Base-by-base conservation (phyloP, 1,139 yeast genomes). In the Candida mesenterica region DNA sequence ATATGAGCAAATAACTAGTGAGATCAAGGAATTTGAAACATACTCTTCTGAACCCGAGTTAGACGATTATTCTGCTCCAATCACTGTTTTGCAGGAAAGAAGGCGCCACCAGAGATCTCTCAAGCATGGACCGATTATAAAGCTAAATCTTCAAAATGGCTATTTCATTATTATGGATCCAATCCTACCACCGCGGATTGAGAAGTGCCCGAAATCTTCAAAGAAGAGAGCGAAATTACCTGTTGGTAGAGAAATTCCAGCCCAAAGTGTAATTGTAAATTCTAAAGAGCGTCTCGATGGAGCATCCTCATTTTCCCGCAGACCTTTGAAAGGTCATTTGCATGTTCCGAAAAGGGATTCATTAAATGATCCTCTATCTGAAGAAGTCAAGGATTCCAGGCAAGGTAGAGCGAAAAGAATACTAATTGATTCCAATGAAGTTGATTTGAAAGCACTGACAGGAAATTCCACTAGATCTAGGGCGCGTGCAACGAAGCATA, bases 121-220 rank as follows among this genome's bases (percentile, higher is more conserved):
- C 19, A 44, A 41, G 17, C 43, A 45, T 29, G 67, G 66, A 0
- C 61, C 63, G 0, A 38, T 45, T 3, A 52, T 65, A 6, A 60
- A 47, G 29, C 44, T 65, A 12, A 46, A 46, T 20, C 48, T 65
- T 25, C 48, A 52, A 31, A 62, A 62, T 38, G 66, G 68, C 1
- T 57, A 46, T 33, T 50, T 48, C 16, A 41, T 65, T 24, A 40
- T 60, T 1, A 59, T 63, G 8, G 65, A 62, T 38, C 68, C 68
- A 1, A 38, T 57, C n/a, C 40, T 44, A 1, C 53, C 62, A 4
- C 71, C 71, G 1, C 47, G 42, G 35, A 45, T 59, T 16, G 42
- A 51, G 9, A 30, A 28, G 19, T n/a, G 14, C 25, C 18, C 26
- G 10, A 31, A 25, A 10, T 8, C 28, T 4, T 20, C 32, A 15